A percentile compares a stretch with the other conserved stretches of the same genome.
phyloP scores from a whole-genome alignment of 805 yeast species.

The Phaffomyces thermotolerans region DNA sequence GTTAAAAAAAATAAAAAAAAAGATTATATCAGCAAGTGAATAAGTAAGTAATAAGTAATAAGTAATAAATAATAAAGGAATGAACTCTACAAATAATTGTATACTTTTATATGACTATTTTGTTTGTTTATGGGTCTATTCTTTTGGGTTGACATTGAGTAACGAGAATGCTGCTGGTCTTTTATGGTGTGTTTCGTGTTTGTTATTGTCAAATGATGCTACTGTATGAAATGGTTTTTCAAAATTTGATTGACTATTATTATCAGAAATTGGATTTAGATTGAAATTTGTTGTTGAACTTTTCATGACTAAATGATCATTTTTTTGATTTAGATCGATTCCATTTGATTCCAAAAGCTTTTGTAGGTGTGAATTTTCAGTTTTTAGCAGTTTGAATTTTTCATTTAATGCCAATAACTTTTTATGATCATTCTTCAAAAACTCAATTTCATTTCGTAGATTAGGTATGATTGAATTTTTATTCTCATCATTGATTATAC shows the following conservation, averaged over 20 bases:
- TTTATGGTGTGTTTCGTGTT: conserved; percentile 2
- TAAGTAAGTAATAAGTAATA: too few species aligned
- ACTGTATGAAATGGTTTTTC: conserved; percentile 3
- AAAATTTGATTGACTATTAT: too few species aligned
- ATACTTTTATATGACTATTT: not conserved
- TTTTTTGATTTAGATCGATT: not conserved
- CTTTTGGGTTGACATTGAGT: conserved; percentile 7
- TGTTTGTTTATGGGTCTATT: not conserved
- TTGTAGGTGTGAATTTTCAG: conserved; percentile 27
- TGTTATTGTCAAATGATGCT: conserved; percentile 1
- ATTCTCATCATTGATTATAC: conserved; percentile 35
- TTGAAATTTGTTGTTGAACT: not conserved
- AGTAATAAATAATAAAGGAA: too few species aligned
- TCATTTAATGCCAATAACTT: conserved; percentile 19
- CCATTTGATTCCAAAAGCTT: conserved; percentile 21
- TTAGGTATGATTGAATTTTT: conserved; percentile 39
- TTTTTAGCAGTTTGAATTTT: conserved; percentile 23
- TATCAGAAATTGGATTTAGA: not conserved
- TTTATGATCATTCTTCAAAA: conserved; percentile 23
- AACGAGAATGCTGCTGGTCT: conserved; percentile 11
- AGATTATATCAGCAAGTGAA: too few species aligned
- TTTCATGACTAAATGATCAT: too few species aligned
- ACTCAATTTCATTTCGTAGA: conserved; percentile 35
- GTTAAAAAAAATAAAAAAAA: too few species aligned
- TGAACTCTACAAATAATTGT: too few species aligned